A percentile compares a stretch with the other conserved stretches of the same genome.
These are phyloP conservation scores for Lasiosphaeriaceae sp. DNA, from an alignment of 495 filamentous ascomycete species.

Conservation along the genomic window DNA sequence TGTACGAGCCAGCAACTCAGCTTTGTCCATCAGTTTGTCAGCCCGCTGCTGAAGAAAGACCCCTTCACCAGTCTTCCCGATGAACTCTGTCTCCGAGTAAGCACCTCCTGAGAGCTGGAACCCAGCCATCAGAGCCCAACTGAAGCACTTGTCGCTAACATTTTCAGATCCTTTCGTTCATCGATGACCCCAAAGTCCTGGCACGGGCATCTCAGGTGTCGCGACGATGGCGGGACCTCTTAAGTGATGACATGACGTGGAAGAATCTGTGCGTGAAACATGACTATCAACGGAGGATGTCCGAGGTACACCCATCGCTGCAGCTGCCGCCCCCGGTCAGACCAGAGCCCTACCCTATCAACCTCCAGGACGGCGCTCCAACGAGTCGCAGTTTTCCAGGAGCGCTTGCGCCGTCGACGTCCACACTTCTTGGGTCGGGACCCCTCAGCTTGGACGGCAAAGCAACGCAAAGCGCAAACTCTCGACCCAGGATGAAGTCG, in stretches of 20 bases:
- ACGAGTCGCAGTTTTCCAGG: conserved; percentile 34
- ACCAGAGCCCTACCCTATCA: conserved; percentile 24
- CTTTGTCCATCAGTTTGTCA: conserved; percentile 91
- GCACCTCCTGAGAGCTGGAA: conserved; percentile 16
- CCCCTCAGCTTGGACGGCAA: conserved; percentile 39
- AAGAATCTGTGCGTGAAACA: conserved; percentile 93
- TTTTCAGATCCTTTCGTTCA: conserved; percentile 77
- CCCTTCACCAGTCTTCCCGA: conserved; percentile 86
- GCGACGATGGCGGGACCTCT: conserved; percentile 81
- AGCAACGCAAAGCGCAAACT: conserved; percentile 12
- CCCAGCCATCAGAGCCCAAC: background rate
- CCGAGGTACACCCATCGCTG: conserved; percentile 36
- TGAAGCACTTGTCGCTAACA: background rate
- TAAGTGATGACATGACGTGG: conserved; percentile 97
- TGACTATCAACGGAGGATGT: conserved; percentile 65
- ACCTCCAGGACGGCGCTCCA: conserved; percentile 23
- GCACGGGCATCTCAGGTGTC: conserved; percentile 92
- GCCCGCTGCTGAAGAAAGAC: conserved; percentile 89
- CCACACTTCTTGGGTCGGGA: conserved; percentile 13
- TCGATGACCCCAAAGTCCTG: conserved; percentile 90
- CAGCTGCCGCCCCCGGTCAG: conserved; percentile 19
- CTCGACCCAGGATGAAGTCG: conserved; percentile 51
- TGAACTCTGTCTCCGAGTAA: conserved; percentile 84
- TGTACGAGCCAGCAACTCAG: conserved; percentile 93
- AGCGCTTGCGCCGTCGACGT: conserved; percentile 28